A percentile compares a stretch with the other conserved stretches of the same genome.
These are phyloP conservation scores for Myxozyma geophila DNA, from an alignment of 805 yeast genomes.

Conservation along the genomic window DNA sequence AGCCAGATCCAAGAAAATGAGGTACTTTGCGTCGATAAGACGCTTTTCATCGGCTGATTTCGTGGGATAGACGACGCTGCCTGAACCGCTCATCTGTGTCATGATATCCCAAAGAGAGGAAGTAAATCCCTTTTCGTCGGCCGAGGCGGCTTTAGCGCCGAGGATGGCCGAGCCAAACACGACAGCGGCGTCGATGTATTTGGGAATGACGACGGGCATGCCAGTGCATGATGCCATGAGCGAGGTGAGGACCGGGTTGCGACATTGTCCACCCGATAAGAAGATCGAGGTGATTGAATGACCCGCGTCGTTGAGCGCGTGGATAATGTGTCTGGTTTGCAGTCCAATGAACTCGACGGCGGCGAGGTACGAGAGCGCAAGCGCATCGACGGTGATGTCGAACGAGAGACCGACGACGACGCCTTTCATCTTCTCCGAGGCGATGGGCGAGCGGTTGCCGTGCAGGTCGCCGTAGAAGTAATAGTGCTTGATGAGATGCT, in stretches of 20 bases:
- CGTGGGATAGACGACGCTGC: conserved; percentile 74
- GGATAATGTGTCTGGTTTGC: conserved; percentile 94
- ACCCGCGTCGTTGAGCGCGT: conserved; percentile 79
- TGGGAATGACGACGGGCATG: conserved; percentile 86
- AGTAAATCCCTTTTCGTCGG: conserved; percentile 44
- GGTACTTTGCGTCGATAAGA: conserved; percentile 77
- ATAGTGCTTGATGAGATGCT: conserved; percentile 77
- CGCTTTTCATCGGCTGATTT: conserved; percentile 65
- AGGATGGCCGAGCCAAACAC: conserved; percentile 94
- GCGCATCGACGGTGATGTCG: conserved; percentile 82
- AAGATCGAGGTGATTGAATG: conserved; percentile 76
- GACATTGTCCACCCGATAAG: conserved; percentile 96
- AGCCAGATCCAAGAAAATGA: conserved; percentile 86
- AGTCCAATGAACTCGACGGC: conserved; percentile 98
- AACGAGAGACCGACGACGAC: conserved; percentile 89
- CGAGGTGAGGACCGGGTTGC: conserved; percentile 87
- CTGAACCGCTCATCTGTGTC: conserved; percentile 82
- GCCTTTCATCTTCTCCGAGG: conserved; percentile 92
- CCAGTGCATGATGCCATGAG: conserved; percentile 92
- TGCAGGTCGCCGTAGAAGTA: conserved; percentile 96
- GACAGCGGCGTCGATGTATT: conserved; percentile 95
- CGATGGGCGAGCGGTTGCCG: conserved; percentile 97
- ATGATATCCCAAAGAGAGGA: conserved; percentile 75
- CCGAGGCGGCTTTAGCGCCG: conserved; percentile 91
- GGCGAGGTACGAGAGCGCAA: conserved; percentile 84